Evolutionary conservation across 2,329 filamentous ascomycete species (phyloP), one percentile per base, ranked within the genome.

Genomic region (Aspergillus puulaauensis): DNA sequence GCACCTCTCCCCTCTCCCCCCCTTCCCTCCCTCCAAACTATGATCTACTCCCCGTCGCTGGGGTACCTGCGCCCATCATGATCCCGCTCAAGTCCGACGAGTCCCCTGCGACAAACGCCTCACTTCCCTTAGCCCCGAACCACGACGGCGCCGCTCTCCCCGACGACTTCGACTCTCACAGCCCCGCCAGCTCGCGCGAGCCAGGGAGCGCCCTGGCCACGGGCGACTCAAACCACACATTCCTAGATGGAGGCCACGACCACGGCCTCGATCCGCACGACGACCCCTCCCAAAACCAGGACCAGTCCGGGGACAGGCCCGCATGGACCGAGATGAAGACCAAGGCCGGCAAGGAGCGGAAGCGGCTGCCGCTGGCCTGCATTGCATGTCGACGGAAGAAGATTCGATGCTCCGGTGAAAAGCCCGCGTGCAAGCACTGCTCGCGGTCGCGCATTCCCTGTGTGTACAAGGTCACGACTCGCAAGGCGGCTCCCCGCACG

Each of bases 331-430:
- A 93, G 70, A 79, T 93, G 62, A 93, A 93, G 74, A 93, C 90
- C 3, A 93, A 93, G 74, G 95, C 95, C 2, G 95, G 95, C 15
- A 99, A 98, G 74, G 95, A 98, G 73, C 86, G 95, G 52, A 98
- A 98, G 75, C 84, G 95, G 44, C 79, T 99, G 35, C 95, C 95
- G 2, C 80, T 98, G 52, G 95, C 95, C 15, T 99, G 95, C 72
- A 97, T 98, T 68, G 93, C 93, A 39, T 99, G 95, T 70, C 86
- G 95, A 35, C 85, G 95, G 68, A 99, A 99, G 79, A 99, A 99
- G 80, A 98, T 99, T 62, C 87, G 93, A 53, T 99, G 95, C 73
- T 98, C 93, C 0, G 95, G 95, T 58, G 95, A 98, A 79, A 98
- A 97, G 75, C 95, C 95, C 3, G 91, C 93, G 0, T 99, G 95